phyloP scores from a whole-genome alignment of 768 basidiomycete species.

The Xerocomellus intermedius region DNA sequence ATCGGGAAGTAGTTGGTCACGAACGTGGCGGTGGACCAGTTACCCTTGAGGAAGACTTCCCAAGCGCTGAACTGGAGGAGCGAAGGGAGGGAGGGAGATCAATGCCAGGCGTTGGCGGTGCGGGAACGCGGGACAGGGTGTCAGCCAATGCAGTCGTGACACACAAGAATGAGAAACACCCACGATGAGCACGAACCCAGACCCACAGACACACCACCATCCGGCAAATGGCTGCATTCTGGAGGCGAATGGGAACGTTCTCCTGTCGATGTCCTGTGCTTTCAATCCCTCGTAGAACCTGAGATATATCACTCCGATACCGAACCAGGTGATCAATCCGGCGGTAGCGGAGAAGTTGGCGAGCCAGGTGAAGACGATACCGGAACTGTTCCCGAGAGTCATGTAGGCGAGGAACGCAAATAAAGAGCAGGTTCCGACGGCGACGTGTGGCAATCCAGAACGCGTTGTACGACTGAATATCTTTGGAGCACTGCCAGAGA shows the following conservation, averaged over 20 bases:
- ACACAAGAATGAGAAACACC: slow-evolving; percentile 3
- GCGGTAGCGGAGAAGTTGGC: slow-evolving; percentile 34
- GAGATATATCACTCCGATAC: slow-evolving; percentile 44
- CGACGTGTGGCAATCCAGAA: slow-evolving; percentile 45
- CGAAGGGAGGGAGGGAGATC: not conserved
- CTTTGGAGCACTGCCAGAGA: slow-evolving; percentile 50
- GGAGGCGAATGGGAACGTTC: slow-evolving; percentile 44
- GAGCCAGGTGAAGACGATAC: slow-evolving; percentile 44
- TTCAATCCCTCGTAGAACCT: slow-evolving; percentile 45
- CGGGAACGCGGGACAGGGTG: no score
- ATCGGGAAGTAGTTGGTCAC: slow-evolving; percentile 43
- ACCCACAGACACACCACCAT: slow-evolving; percentile 34
- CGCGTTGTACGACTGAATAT: slow-evolving; percentile 44
- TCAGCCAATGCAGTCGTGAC: not conserved
- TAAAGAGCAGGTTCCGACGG: slow-evolving; percentile 27
- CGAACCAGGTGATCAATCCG: slow-evolving; percentile 44
- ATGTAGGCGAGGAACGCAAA: slow-evolving; percentile 41
- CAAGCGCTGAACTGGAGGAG: slow-evolving; percentile 38
- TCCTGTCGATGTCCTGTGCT: slow-evolving; percentile 48
- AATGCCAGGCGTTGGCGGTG: no score
- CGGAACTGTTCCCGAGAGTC: slow-evolving; percentile 36
- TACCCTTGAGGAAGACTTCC: slow-evolving; percentile 37
- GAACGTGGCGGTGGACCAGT: slow-evolving; percentile 38
- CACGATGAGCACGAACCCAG: slow-evolving; percentile 35
- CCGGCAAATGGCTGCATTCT: slow-evolving; percentile 40